Conservation (phyloP, 2,329 filamentous ascomycete genomes). For the Alternaria brassicicola region DNA sequence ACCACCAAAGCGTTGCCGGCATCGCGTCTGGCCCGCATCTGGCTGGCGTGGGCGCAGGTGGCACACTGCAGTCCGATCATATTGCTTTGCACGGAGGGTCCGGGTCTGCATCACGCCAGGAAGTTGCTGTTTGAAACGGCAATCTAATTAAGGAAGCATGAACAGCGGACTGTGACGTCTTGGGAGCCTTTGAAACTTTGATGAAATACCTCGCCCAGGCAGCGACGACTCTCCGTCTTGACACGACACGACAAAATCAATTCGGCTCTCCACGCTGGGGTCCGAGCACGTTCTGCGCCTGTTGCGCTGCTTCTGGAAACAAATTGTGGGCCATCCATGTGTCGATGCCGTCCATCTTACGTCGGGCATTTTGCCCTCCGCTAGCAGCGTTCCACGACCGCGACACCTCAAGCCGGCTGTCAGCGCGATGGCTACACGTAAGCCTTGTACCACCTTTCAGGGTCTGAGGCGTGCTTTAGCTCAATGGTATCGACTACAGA, state of each 20-base stretch:
- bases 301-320: neutral
- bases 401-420: neutral
- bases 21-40: neutral
- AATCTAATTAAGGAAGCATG: slow-evolving; percentile 1
- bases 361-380: slow-evolving; percentile 2
- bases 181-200: neutral
- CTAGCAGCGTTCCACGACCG: neutral
- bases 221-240: neutral
- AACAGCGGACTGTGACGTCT: neutral
- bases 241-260: neutral
- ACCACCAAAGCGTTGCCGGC: neutral
- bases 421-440: neutral
- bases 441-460: neutral
- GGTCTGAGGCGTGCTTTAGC: neutral
- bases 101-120: neutral
- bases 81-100: neutral
- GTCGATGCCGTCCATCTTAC: slow-evolving; percentile 5
- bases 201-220: neutral
- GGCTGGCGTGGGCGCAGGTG: neutral
- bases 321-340: neutral
- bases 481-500: neutral
- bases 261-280: neutral
- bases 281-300: neutral
- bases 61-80: neutral
- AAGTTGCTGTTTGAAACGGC: neutral